Conservation (phyloP, 192 early-diverging fungal genomes). For the Radiomyces spectabilis region DNA sequence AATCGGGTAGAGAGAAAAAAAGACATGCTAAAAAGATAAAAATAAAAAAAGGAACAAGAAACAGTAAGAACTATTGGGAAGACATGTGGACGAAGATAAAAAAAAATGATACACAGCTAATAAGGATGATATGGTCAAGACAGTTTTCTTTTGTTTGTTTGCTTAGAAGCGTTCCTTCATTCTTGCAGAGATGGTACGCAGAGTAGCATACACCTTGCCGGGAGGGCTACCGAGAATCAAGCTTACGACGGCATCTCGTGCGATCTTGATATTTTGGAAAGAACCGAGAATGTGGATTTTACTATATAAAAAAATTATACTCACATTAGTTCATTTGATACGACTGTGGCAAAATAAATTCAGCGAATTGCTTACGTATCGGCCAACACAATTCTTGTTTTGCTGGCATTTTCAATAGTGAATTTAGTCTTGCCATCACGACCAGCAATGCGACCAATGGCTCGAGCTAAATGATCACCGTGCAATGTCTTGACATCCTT, state of each 20-base stretch:
- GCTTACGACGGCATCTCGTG: slow-evolving; percentile 83
- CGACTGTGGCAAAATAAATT: neutral
- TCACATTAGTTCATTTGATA: neutral
- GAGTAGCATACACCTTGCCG: slow-evolving; percentile 91
- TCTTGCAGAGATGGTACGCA: slow-evolving; percentile 78
- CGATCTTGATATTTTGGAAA: slow-evolving; percentile 95
- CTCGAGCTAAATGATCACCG: slow-evolving; percentile 93
- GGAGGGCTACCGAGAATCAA: slow-evolving; percentile 93
- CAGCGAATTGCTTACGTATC: slow-evolving; percentile 63
- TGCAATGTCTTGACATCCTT: slow-evolving; percentile 95
- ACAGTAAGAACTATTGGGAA: too few species aligned
- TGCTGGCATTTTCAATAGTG: slow-evolving; percentile 95
- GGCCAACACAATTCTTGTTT: slow-evolving; percentile 93
- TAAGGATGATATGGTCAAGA: neutral
- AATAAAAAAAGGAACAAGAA: too few species aligned
- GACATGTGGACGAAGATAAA: slow-evolving; percentile 8
- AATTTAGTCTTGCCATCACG: slow-evolving; percentile 96
- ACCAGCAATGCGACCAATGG: slow-evolving; percentile 97
- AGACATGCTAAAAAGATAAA: too few species aligned
- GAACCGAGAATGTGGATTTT: slow-evolving; percentile 95
- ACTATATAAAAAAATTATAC: slow-evolving; percentile 16
- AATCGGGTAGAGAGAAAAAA: too few species aligned
- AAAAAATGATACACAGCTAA: slow-evolving; percentile 6
- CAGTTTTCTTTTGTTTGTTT: neutral
- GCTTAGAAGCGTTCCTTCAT: slow-evolving; percentile 93